Base-by-base conservation (phyloP, 768 basidiomycete genomes). In the Phylloporus rhodoxanthus region DNA sequence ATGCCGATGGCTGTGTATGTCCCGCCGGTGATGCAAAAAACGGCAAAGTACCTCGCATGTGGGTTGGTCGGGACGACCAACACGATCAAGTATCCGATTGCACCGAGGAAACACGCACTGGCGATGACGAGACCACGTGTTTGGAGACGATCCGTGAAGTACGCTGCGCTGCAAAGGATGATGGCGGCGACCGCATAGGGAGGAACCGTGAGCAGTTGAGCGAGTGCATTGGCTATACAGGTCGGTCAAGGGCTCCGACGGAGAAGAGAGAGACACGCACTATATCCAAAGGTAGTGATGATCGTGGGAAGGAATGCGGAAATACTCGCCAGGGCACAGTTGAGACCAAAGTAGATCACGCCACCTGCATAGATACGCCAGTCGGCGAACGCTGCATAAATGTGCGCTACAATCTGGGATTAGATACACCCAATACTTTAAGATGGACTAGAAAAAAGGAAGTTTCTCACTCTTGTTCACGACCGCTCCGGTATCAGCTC, bases 271-370 rank as follows among this genome's bases (percentile, higher is more conserved):
- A 34, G 34, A 34, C 23, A 70, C 85, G 41, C 48, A 87, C 87
- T 78, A 56, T 76, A 82, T 29, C 85, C 85, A 48, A 90, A 81
- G 0, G 83, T 86, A 37, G 72, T 73, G 38, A 91, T 79, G 58
- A 91, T 87, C 2, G 87, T 91, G 2, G 90, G 90, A 47, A 92
- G 68, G 70, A 92, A 92, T 0, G 87, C 87, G 20, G 84, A 82
- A 30, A 85, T 85, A 8, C 87, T 85, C n/a, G 85, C 82, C 14
- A 90, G 69, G 19, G 86, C 84, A 44, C 78, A 79, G 58, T 89
- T 89, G 43, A 87, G 68, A 26, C 85, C 86, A 60, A 90, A 88
- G 64, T 87, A 90, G 52, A 89, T 81, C 25, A 82, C 75, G 0
- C 88, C 88, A 0, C 74, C 86, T 8, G 71, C 58, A 56, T 87